phyloP scores from a whole-genome alignment of 768 basidiomycete species.

The Podaxis pistillaris region DNA sequence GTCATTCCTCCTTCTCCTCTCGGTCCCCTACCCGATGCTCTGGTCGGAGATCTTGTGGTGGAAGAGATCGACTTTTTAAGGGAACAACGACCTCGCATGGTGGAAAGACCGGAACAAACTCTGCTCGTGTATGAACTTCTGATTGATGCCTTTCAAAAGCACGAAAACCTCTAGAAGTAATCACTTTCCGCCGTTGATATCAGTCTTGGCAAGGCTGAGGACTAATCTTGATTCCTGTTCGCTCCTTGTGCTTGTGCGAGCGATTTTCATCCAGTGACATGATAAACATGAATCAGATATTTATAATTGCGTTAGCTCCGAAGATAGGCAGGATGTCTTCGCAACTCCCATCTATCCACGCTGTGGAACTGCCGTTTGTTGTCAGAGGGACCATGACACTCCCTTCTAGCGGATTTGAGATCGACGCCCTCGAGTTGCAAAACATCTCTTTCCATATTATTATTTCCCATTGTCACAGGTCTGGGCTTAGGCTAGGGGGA shows the following conservation, averaged over 20 bases:
- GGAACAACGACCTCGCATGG: constrained; percentile 84
- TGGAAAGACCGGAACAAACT: constrained; percentile 68
- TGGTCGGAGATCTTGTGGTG: constrained; percentile 56
- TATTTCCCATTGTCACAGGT: background rate
- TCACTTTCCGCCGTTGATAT: background rate
- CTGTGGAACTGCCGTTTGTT: background rate
- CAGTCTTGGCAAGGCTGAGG: background rate
- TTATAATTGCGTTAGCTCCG: background rate
- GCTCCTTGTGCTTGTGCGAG: background rate
- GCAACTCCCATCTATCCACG: constrained; percentile 3
- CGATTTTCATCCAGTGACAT: background rate
- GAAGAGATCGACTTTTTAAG: constrained; percentile 76
- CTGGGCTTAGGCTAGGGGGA: background rate
- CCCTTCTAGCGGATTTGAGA: background rate
- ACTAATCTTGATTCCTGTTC: background rate
- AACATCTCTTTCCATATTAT: background rate
- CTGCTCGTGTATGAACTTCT: constrained; percentile 64
- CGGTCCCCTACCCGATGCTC: constrained; percentile 49
- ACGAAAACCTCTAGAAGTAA: background rate
- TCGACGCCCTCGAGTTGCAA: background rate
- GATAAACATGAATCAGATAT: background rate
- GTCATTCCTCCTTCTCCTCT: constrained; percentile 50
- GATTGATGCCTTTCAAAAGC: constrained; percentile 21
- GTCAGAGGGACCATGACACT: background rate
- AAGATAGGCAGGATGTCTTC: background rate